Evolutionary conservation across 1,284 basidiomycete genomes (phyloP).

Genomic region (Volvariella volvacea): DNA sequence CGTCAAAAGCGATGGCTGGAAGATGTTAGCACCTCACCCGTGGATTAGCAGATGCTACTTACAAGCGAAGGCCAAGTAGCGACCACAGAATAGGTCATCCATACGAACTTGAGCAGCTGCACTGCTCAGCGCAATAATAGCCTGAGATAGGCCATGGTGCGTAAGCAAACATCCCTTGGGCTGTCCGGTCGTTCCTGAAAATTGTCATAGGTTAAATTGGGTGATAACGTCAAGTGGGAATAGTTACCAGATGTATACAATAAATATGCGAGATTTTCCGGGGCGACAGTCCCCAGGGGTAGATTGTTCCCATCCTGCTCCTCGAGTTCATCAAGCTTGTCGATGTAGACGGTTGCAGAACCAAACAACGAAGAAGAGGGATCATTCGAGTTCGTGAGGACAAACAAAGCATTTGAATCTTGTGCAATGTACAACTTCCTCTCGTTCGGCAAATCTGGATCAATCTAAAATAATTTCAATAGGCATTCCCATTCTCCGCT

Average conservation of each 20-base stretch:
- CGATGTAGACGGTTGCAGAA: constrained; percentile 22
- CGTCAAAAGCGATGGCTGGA: constrained; percentile 42
- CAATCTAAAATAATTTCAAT: constrained; percentile 28
- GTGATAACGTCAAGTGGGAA: neutral
- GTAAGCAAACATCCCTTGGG: constrained; percentile 53
- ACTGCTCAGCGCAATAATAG: constrained; percentile 33
- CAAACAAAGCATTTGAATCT: constrained; percentile 37
- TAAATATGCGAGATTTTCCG: constrained; percentile 37
- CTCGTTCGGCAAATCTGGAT: constrained; percentile 44
- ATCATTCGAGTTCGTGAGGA: constrained; percentile 29
- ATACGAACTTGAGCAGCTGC: constrained; percentile 30
- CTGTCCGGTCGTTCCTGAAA: constrained; percentile 43
- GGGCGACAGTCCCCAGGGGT: constrained; percentile 20
- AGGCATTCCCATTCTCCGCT: neutral
- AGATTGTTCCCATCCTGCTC: constrained; percentile 10
- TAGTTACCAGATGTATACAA: constrained; percentile 44
- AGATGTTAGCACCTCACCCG: constrained; percentile 1
- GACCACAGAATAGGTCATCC: constrained; percentile 26
- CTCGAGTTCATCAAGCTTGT: no score
- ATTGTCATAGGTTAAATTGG: constrained; percentile 1
- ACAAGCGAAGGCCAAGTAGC: constrained; percentile 40
- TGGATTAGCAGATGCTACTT: constrained; percentile 12
- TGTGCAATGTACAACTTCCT: constrained; percentile 40
- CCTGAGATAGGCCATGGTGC: constrained; percentile 36
- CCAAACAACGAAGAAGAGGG: constrained; percentile 22